phyloP scores from a whole-genome alignment of 345 rosid species.

The Murraya paniculata region DNA sequence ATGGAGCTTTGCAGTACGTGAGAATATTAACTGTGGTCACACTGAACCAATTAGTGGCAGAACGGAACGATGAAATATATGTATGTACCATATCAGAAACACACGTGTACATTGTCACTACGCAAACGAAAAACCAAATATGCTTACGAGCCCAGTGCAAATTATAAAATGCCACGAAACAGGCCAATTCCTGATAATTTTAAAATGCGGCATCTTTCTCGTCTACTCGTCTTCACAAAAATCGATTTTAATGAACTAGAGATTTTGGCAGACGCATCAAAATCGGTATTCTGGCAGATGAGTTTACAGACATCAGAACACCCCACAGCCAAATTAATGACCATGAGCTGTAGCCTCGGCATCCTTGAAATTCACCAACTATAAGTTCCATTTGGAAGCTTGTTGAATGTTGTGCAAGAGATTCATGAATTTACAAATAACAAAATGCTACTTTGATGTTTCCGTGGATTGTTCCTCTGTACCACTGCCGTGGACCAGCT shows the following conservation, averaged over 20 bases:
- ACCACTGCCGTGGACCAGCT: slow-evolving; percentile 56
- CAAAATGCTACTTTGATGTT: slow-evolving; percentile 29
- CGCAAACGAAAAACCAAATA: too few species aligned
- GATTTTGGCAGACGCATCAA: not conserved
- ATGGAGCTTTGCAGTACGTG: too few species aligned
- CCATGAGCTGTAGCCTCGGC: not conserved
- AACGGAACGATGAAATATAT: too few species aligned
- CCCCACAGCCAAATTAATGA: not conserved
- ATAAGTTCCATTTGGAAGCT: not conserved
- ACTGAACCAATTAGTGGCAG: too few species aligned
- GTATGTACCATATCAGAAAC: too few species aligned
- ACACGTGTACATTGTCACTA: too few species aligned
- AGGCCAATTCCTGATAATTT: too few species aligned
- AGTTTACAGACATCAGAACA: not conserved
- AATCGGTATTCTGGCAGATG: not conserved
- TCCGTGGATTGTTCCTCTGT: slow-evolving; percentile 37
- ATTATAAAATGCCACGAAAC: too few species aligned
- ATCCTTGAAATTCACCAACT: not conserved
- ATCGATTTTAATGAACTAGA: not conserved
- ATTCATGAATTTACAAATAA: slow-evolving; percentile 4
- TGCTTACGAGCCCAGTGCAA: too few species aligned
- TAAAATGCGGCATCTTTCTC: too few species aligned
- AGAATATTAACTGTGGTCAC: too few species aligned
- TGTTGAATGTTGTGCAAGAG: not conserved
- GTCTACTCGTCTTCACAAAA: too few species aligned